phyloP scores from a whole-genome alignment of 1,284 basidiomycete genomes.

The Cystobasidium sp. region DNA sequence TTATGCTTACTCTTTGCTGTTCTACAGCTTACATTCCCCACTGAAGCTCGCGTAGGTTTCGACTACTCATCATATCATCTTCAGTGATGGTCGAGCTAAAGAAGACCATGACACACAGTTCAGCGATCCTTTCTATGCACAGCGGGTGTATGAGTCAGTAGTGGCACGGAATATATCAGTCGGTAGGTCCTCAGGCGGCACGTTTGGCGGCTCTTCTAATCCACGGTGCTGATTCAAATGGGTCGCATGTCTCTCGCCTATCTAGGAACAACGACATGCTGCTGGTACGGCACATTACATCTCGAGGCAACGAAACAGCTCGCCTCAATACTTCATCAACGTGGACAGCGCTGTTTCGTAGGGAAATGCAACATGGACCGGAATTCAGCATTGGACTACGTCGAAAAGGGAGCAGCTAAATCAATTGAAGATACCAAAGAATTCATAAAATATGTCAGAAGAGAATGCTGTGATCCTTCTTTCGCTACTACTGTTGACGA shows the following conservation, averaged over 20 bases:
- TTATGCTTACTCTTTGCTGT: neutral
- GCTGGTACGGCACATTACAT: constrained; percentile 76
- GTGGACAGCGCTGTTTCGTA: constrained; percentile 83
- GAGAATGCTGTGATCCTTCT: constrained; percentile 43
- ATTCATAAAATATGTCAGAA: constrained; percentile 72
- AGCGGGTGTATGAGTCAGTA: constrained; percentile 71
- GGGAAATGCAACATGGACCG: constrained; percentile 95
- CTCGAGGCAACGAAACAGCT: constrained; percentile 78
- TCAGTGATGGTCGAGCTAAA: neutral
- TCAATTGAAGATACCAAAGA: constrained; percentile 68
- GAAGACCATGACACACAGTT: constrained; percentile 59
- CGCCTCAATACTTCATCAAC: constrained; percentile 71
- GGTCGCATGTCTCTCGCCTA: too few relatives aligned
- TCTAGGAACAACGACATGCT: constrained; percentile 41
- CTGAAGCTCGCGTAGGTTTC: constrained; percentile 66
- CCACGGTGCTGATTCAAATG: neutral
- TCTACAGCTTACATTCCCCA: constrained; percentile 78
- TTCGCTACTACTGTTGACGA: constrained; percentile 36
- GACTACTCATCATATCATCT: neutral
- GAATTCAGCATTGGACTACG: constrained; percentile 71
- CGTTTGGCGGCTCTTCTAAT: neutral
- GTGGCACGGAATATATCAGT: constrained; percentile 74
- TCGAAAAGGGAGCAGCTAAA: constrained; percentile 40
- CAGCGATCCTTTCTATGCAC: constrained; percentile 72
- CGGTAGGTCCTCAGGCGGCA: constrained; percentile 66